phyloP scores from a whole-genome alignment of 768 basidiomycete genomes.

The Zangia roseola region DNA sequence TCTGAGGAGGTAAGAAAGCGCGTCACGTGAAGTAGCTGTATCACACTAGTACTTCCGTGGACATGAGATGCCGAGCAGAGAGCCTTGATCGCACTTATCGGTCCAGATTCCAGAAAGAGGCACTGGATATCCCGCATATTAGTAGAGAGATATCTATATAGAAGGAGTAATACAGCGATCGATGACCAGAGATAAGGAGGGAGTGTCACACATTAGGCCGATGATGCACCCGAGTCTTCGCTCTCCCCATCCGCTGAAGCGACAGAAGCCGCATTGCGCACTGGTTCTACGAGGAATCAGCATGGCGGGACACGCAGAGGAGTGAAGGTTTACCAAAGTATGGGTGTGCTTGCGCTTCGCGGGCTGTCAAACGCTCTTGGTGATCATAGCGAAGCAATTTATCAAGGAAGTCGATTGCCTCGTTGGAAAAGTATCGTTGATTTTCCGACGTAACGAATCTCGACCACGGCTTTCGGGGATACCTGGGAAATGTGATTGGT shows the following conservation, averaged over 20 bases:
- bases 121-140: slow-evolving; percentile 21
- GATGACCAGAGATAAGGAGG: slow-evolving; percentile 25
- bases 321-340: slow-evolving; percentile 70
- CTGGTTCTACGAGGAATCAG: slow-evolving; percentile 53
- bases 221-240: slow-evolving; percentile 43
- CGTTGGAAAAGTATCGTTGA: slow-evolving; percentile 94
- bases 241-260: slow-evolving; percentile 59
- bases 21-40: slow-evolving; percentile 15
- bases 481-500: slow-evolving; percentile 43
- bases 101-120: slow-evolving; percentile 11
- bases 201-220: slow-evolving; percentile 28
- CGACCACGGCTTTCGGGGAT: slow-evolving; percentile 93
- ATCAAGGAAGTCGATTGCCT: slow-evolving; percentile 95
- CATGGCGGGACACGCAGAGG: slow-evolving; percentile 12
- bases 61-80: slow-evolving; percentile 7
- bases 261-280: slow-evolving; percentile 48
- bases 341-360: slow-evolving; percentile 88
- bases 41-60: not conserved
- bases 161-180: slow-evolving; percentile 33
- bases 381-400: slow-evolving; percentile 96
- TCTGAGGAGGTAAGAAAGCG: not conserved
- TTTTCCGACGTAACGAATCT: slow-evolving; percentile 95
- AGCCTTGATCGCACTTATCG: slow-evolving; percentile 21
- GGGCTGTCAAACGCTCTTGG: slow-evolving; percentile 92
- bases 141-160: slow-evolving; percentile 32